Conservation (phyloP, 208 protist species). For the Strigomonas culicis region DNA sequence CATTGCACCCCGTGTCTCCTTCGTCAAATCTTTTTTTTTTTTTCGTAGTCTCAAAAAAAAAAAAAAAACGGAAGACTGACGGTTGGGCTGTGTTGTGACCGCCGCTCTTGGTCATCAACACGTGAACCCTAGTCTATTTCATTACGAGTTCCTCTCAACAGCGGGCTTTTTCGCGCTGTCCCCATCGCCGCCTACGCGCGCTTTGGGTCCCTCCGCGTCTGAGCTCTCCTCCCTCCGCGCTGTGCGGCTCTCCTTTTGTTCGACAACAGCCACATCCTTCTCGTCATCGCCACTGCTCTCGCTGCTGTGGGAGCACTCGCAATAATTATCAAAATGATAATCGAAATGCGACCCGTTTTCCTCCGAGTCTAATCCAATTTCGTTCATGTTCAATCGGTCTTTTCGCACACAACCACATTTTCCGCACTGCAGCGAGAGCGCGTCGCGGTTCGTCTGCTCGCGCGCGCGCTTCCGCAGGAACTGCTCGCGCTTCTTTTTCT, state of each 20-base stretch:
- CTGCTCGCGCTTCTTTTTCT: constrained; percentile 38
- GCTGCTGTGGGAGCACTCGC: constrained; percentile 68
- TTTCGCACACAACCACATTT: constrained; percentile 80
- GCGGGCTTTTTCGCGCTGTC: not conserved
- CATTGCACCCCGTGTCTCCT: too few relatives aligned
- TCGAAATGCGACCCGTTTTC: constrained; percentile 88
- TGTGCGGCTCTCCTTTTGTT: not conserved
- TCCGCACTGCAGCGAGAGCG: constrained; percentile 75
- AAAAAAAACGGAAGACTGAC: too few relatives aligned
- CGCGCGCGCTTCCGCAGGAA: constrained; percentile 69
- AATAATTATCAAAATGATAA: constrained; percentile 88
- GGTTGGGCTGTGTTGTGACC: not conserved
- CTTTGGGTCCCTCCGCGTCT: too few relatives aligned
- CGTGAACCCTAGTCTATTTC: too few relatives aligned
- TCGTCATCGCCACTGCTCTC: constrained; percentile 29
- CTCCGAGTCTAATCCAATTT: constrained; percentile 84
- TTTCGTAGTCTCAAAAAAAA: too few relatives aligned
- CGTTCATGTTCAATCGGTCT: constrained; percentile 85
- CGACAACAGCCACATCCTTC: not conserved
- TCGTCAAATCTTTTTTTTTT: too few relatives aligned
- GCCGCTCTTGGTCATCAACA: too few relatives aligned
- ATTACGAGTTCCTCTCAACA: not conserved
- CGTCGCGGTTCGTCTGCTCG: constrained; percentile 72
- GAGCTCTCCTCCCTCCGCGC: not conserved
- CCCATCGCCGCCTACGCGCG: too few relatives aligned